A percentile compares a stretch with the other conserved stretches of the same genome.
phyloP scores from a whole-genome alignment of 2,329 filamentous ascomycete genomes.

The Ceratocystis albifundus region DNA sequence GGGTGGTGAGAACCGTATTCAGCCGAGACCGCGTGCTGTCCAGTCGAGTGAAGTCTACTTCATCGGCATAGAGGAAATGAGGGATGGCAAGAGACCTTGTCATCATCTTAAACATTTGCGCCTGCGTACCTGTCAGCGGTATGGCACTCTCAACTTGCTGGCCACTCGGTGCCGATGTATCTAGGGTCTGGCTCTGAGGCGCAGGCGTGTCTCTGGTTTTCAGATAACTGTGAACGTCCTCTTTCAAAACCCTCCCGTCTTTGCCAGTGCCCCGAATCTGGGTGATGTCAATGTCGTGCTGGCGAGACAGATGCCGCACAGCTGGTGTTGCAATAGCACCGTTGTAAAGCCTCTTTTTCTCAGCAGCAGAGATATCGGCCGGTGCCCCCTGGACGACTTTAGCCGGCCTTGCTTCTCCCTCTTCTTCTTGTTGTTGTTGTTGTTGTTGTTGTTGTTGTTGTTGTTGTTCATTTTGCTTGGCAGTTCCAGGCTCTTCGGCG shows the following conservation, averaged over 20 bases:
- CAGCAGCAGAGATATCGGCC: conserved; percentile 23
- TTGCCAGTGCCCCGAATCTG: conserved; percentile 75
- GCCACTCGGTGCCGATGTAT: conserved; percentile 29
- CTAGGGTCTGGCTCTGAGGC: conserved; percentile 25
- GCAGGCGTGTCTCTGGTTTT: conserved; percentile 37
- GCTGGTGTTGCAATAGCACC: conserved; percentile 79
- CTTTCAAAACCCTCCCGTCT: conserved; percentile 83
- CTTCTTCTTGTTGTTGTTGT: background rate
- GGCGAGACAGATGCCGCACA: conserved; percentile 76
- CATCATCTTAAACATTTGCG: conserved; percentile 97
- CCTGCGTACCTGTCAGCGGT: conserved; percentile 65
- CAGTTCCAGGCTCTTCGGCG: conserved; percentile 30
- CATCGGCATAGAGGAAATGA: conserved; percentile 90
- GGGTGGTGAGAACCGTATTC: conserved; percentile 48
- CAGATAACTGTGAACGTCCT: conserved; percentile 69
- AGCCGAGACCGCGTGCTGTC: conserved; percentile 60
- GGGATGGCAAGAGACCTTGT: conserved; percentile 82
- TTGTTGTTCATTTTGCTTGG: background rate
- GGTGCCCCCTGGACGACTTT: conserved; percentile 29
- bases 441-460: no score
- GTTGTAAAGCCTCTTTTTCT: conserved; percentile 45
- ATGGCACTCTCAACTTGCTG: conserved; percentile 57
- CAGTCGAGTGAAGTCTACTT: conserved; percentile 69
- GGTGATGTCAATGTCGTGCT: conserved; percentile 63
- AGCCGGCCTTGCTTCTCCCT: conserved; percentile 14